Evolutionary conservation across 257 asterid species (phyloP), one percentile per base, ranked within the genome.

Genomic region (Solanum raphanifolium): DNA sequence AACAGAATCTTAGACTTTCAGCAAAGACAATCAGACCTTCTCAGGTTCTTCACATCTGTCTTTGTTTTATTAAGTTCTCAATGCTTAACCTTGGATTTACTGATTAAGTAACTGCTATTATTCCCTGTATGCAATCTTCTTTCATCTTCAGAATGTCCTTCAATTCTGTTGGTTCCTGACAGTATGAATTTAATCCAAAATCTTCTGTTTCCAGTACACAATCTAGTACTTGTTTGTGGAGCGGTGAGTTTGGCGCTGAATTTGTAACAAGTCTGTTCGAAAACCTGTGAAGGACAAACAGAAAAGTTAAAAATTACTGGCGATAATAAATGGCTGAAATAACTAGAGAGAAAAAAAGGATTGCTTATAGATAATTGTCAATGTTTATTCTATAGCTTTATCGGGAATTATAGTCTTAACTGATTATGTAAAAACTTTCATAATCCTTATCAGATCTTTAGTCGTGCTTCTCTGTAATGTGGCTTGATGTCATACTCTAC

Each of bases 1-100:
- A 91, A 86, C 92, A 92, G 72, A 91, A 87, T 85, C 88, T 91
- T 27, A 92, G 91, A 85, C 89, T 88, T 46, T 23, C 90, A 2
- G 88, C 58, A 23, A 90, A 88, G 82, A 86, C 74, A 20, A 18
- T 87, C 62, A 87, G 85, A 87, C 84, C 90, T 68, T 75, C 89
- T 89, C 90, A 88, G 93, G 91, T 90, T 87, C 46, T 62, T 87
- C 12, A 75, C 58, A n/a, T 65, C 25, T 11, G n/a, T 62, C 71
- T 2, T 69, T 48, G 7, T 46, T 32, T 23, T 29, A 9, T 78
- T 41, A 85, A 34, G 72, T 84, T 78, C 38, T 9, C n/a, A 27
- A 15, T 29, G 29, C 23, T 13, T 62, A 12, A 89, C 2, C 35
- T 29, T 10, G 48, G 69, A 34, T 34, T 46, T 9, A 73, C 46